Evolutionary conservation across 2,329 filamentous ascomycete genomes (phyloP), one percentile per base, ranked within the genome.

Genomic region (Aspergillus luchuensis): DNA sequence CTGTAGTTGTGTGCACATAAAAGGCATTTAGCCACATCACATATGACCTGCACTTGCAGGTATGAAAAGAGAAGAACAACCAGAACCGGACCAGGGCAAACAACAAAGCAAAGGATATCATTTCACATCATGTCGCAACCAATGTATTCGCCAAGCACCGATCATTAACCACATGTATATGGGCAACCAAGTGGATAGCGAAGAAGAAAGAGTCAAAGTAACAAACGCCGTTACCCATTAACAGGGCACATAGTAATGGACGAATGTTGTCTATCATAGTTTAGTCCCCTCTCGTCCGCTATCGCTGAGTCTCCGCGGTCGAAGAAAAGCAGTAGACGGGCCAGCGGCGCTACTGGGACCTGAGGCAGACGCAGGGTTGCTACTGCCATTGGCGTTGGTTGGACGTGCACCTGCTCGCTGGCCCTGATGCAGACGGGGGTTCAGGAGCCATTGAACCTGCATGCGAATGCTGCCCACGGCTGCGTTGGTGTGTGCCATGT

Each of bases 381-480:
- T 66, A 19, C 59, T 63, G 19, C 59, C 38, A 23, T 54, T 63
- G 43, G 61, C 51, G 23, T 43, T 62, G 30, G 62, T 69, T 41
- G 66, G 56, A 23, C 70, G 69, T 17, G 68, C 58, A 23, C 59
- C 66, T 2, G 66, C 56, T 19, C 74, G 67, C 45, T 76, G 69
- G 2, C 69, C 71, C 21, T 80, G 73, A 60, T 85, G 82, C 61
- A 87, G 72, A 17, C 84, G 81, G 2, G 83, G 80, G 61, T 84
- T 85, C 68, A 86, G 83, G 11, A 88, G 78, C 86, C 86, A 88
- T 56, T 87, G 85, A 21, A 88, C 78, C 67, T 88, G 86, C 76
- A 87, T 81, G 57, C 84, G 80, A 63, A 87, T 80, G 15, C 80
- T 82, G 65, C 81, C 84, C 48, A 88, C 79, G 41, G 84, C 85